Evolutionary conservation across 2,329 filamentous ascomycete genomes (phyloP), one percentile per base, ranked within the genome.

Genomic region (Daldinia eschscholtzii): DNA sequence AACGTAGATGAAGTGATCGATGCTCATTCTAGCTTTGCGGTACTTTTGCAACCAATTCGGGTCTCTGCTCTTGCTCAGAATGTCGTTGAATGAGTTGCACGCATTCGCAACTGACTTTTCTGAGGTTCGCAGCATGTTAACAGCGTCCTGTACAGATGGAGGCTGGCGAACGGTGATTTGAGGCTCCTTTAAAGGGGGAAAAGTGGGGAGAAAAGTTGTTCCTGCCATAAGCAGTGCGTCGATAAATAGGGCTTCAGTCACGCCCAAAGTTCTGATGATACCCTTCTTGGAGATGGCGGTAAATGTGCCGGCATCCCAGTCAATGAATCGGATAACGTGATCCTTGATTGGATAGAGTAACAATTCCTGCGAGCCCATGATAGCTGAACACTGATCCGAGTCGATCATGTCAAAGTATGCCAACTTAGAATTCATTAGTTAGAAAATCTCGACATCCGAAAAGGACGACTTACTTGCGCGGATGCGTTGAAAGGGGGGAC

Each of bases 401-500:
- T 92, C 86, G 61, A 85, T 81, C 78, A 89, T 88, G 70, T 92
- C 89, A 65, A 97, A 89, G 77, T 95, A 93, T 52, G 93, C 92
- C 70, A 97, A 88, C 90, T 94, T 52, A 39, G 46, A 70, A 75
- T 18, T 55, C 75, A 70, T 81, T 53, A 81, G 78, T 71, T 64
- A 76, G 77, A 64, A 67, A 59, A 37, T 55, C 35, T 60, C 46
- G 48, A 44, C 60, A 18, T 30, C 12, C 30, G 56, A 26, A 12
- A 15, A 26, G 55, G 57, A 28, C 48, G 28, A 79, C 84, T 77
- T 81, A 95, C 93, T 88, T 97, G 93, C 65, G 93, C 93, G 75
- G 92, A 91, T 41, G 94, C 93, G 79, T 92, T 94, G 83, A 93
- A 97, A 1, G 95, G 95, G 12, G 95, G 91, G 50, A 97, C 92